A percentile compares a stretch with the other conserved stretches of the same genome.
These are phyloP conservation scores for Fusarium sp. DNA, from an alignment of 2,329 filamentous ascomycete species.

Conservation along the genomic window DNA sequence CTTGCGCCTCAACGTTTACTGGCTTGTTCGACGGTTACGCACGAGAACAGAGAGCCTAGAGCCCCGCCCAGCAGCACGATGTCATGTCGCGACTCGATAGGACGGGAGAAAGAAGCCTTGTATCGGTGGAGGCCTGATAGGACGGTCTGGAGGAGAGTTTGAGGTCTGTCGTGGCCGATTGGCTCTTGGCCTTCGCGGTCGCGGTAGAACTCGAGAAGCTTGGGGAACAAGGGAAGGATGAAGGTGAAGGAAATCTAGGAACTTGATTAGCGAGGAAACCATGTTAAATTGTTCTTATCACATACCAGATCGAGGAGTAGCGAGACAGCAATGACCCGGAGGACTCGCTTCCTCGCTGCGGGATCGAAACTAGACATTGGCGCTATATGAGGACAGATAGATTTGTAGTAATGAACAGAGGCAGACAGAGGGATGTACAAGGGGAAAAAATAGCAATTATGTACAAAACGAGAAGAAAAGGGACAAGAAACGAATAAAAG, in stretches of 20 bases:
- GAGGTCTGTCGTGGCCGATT: constrained; percentile 57
- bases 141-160: constrained; percentile 81
- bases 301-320: constrained; percentile 87
- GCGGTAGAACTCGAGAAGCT: constrained; percentile 95
- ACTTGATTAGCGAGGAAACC: constrained; percentile 5
- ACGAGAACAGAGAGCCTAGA: constrained; percentile 89
- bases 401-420: neutral
- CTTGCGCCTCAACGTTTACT: neutral
- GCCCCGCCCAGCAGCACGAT: constrained; percentile 95
- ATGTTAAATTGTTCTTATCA: neutral
- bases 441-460: neutral
- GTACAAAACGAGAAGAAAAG: neutral
- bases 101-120: constrained; percentile 90
- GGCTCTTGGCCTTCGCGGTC: constrained; percentile 75
- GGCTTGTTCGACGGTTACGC: constrained; percentile 35
- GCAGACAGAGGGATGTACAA: neutral
- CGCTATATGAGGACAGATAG: constrained; percentile 13
- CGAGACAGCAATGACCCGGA: constrained; percentile 89
- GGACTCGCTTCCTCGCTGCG: constrained; percentile 78
- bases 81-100: constrained; percentile 96
- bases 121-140: constrained; percentile 90
- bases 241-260: constrained; percentile 97
- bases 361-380: constrained; percentile 62
- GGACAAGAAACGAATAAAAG: neutral
- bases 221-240: constrained; percentile 95